Evolutionary conservation across 192 early-diverging fungal species (phyloP).

Genomic region (Coemansia sp.): DNA sequence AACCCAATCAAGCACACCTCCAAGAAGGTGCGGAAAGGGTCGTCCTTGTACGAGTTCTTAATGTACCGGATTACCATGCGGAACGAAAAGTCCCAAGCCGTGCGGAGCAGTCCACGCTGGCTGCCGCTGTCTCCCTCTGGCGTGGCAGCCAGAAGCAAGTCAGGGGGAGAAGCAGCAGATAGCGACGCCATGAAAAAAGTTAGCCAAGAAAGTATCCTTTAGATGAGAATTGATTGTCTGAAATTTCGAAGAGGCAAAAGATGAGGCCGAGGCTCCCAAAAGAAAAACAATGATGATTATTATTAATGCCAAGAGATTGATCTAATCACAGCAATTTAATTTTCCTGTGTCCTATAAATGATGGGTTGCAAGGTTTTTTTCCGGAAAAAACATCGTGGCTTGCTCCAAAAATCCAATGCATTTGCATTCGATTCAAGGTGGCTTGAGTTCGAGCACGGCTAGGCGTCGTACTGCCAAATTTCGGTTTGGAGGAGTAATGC

Average conservation of each 20-base stretch:
- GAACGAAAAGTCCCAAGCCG: constrained; percentile 53
- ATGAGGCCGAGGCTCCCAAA: neutral
- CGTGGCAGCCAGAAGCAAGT: neutral
- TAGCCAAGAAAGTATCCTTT: neutral
- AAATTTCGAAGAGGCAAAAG: neutral
- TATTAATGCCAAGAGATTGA: neutral
- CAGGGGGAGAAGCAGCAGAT: neutral
- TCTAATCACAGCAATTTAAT: neutral
- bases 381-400: neutral
- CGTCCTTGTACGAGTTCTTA: constrained; percentile 89
- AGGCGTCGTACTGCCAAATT: neutral
- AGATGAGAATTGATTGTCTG: neutral
- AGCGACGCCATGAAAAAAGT: constrained; percentile 18
- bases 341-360: neutral
- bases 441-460: neutral
- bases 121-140: neutral
- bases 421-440: neutral
- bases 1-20: constrained; percentile 83
- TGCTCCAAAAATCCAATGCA: neutral
- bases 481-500: neutral
- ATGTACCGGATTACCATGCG: constrained; percentile 78
- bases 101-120: constrained; percentile 30
- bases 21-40: constrained; percentile 82
- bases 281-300: neutral
- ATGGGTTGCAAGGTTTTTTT: neutral